Evolutionary conservation across 495 filamentous ascomycete genomes (phyloP).

Genomic region (Aspergillus mulundensis): DNA sequence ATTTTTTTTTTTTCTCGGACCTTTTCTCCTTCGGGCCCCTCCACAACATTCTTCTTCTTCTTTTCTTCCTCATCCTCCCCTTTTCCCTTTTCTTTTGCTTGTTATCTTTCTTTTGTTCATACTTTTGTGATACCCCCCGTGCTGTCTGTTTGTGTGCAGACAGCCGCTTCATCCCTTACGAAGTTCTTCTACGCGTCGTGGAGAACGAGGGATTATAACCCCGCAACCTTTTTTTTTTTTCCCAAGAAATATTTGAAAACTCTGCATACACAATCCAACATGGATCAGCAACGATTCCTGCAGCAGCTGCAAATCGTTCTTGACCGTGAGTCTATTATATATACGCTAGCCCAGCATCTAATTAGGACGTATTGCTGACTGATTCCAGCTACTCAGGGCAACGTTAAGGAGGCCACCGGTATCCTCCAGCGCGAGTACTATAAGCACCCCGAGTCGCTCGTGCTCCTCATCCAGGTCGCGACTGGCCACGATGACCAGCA

Average conservation of each 20-base stretch:
- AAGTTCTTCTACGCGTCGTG: slow-evolving; percentile 12
- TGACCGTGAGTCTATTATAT: slow-evolving; percentile 55
- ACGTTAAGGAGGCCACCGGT: slow-evolving; percentile 84
- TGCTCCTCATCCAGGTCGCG: slow-evolving; percentile 79
- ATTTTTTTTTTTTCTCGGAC: slow-evolving; percentile 18
- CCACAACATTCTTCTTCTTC: slow-evolving; percentile 20
- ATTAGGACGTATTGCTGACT: neutral
- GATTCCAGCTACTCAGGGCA: slow-evolving; percentile 37
- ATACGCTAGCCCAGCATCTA: neutral
- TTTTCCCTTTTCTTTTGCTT: slow-evolving; percentile 20
- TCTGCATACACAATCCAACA: slow-evolving; percentile 29
- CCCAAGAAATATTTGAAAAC: slow-evolving; percentile 11
- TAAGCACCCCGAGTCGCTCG: slow-evolving; percentile 73
- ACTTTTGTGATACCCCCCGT: slow-evolving; percentile 38
- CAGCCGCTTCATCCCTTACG: slow-evolving; percentile 28
- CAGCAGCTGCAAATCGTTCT: slow-evolving; percentile 72
- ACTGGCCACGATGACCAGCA: slow-evolving; percentile 65
- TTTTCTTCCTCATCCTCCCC: slow-evolving; percentile 17
- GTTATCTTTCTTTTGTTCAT: slow-evolving; percentile 26
- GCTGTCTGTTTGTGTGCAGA: slow-evolving; percentile 34
- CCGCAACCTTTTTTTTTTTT: slow-evolving; percentile 8
- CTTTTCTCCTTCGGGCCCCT: slow-evolving; percentile 22
- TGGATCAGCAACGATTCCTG: slow-evolving; percentile 72
- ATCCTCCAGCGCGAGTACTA: slow-evolving; percentile 90
- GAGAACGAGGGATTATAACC: slow-evolving; percentile 26